Percentiles rank a stretch among this genome's conserved stretches.
Evolutionary conservation across 345 rosid species (phyloP).

Genomic region (Brassica incana): DNA sequence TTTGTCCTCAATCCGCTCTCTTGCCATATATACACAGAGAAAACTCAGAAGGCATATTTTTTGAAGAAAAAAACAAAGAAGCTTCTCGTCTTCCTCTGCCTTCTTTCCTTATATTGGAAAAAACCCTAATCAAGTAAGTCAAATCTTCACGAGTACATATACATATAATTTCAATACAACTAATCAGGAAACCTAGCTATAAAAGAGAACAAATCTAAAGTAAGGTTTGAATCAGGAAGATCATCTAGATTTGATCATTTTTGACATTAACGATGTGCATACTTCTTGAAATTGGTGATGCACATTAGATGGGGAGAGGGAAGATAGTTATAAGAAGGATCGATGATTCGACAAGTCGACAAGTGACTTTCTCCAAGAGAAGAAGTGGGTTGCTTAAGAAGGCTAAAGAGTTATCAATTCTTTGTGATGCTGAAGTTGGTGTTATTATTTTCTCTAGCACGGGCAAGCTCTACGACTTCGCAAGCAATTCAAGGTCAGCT

Average conservation of each 20-base stretch:
- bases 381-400: conserved; percentile 43
- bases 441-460: conserved; percentile 42
- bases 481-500: conserved; percentile 42
- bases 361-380: conserved; percentile 45
- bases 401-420: conserved; percentile 40
- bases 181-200: conserved; percentile 1
- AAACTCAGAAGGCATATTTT: conserved; percentile 16
- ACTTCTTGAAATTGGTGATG: not conserved
- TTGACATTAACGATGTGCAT: conserved; percentile 1
- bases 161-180: conserved; percentile 1
- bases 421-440: conserved; percentile 47
- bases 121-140: conserved; percentile 40
- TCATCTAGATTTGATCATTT: conserved; percentile 17
- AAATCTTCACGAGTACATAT: conserved; percentile 20
- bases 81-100: conserved; percentile 33
- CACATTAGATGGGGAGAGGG: conserved; percentile 40
- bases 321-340: conserved; percentile 39
- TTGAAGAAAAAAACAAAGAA: conserved; percentile 16
- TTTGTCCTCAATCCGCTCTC: conserved; percentile 30
- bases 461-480: conserved; percentile 41
- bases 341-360: conserved; percentile 42
- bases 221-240: not conserved
- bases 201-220: conserved; percentile 9
- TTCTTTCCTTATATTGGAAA: conserved; percentile 21
- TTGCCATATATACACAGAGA: conserved; percentile 20